A percentile compares a stretch with the other conserved stretches of the same genome.
Evolutionary conservation across 805 yeast species (phyloP).

Genomic region (Starmerella tilneyi): DNA sequence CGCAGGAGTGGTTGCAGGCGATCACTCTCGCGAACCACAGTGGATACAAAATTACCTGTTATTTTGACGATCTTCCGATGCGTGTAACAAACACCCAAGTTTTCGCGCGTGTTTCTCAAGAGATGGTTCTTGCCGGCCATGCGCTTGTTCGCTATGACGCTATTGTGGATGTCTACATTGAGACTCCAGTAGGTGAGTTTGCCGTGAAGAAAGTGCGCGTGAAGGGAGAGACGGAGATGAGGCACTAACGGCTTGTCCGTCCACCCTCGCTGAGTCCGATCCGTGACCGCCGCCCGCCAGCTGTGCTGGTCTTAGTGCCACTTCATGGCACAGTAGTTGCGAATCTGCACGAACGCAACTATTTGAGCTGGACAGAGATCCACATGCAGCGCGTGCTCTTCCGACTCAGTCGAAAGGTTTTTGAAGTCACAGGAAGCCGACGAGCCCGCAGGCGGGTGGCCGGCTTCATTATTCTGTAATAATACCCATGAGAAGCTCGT

Average conservation of each 20-base stretch:
- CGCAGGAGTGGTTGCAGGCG: slow-evolving; percentile 40
- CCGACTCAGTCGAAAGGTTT: no score
- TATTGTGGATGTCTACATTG: slow-evolving; percentile 30
- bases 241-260: no score
- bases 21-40: slow-evolving; percentile 25
- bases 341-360: no score
- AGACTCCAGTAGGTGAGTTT: slow-evolving; percentile 16
- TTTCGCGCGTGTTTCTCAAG: slow-evolving; percentile 38
- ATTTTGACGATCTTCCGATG: slow-evolving; percentile 37
- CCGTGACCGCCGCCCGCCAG: no score
- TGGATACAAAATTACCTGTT: slow-evolving; percentile 34
- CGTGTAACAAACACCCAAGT: slow-evolving; percentile 35
- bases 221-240: slow-evolving; percentile 19
- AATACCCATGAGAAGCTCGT: neutral
- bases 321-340: no score
- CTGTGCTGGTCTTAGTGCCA: no score
- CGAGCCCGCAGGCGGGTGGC: no score
- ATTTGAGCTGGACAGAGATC: no score
- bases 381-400: no score
- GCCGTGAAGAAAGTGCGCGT: slow-evolving; percentile 11
- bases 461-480: no score
- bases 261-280: no score
- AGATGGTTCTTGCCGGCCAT: slow-evolving; percentile 36
- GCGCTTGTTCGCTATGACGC: slow-evolving; percentile 34
- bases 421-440: no score